These are phyloP conservation scores for Miscanthus lutarioriparius DNA, from an alignment of 176 grass and related monocot genomes.

Conservation along the genomic window DNA sequence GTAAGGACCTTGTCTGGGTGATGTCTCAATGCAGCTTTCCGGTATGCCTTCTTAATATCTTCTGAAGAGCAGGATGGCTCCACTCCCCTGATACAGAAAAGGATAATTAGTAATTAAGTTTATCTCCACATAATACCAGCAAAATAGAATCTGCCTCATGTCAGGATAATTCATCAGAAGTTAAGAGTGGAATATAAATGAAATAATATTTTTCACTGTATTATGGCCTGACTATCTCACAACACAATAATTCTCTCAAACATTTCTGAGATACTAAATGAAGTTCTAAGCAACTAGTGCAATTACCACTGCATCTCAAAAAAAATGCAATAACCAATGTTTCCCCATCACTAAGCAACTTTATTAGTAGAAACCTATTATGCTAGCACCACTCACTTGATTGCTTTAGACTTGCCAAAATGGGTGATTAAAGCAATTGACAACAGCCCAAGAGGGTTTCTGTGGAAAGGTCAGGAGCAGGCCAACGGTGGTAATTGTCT, in stretches of 20 bases:
- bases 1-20: constrained; percentile 85
- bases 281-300: neutral
- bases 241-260: neutral
- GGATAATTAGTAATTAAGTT: constrained; percentile 19
- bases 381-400: neutral
- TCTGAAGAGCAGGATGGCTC: constrained; percentile 68
- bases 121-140: constrained; percentile 26
- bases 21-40: constrained; percentile 92
- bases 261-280: constrained; percentile 2
- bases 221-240: constrained; percentile 1
- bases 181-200: neutral
- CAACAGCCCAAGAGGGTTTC: too few relatives aligned
- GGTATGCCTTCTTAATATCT: constrained; percentile 94
- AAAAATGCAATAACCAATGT: neutral
- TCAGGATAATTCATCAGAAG: constrained; percentile 4
- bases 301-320: neutral
- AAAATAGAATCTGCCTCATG: constrained; percentile 33
- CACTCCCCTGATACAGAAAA: constrained; percentile 62
- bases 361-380: neutral
- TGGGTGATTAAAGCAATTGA: too few relatives aligned
- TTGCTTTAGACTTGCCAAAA: too few relatives aligned
- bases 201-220: neutral
- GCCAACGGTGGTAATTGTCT: too few relatives aligned
- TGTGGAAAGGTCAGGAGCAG: too few relatives aligned
- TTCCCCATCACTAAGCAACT: neutral